A percentile compares a stretch with the other conserved stretches of the same genome.
These are phyloP conservation scores for Austroboletus novae-zelandiae DNA, from an alignment of 1,284 basidiomycete genomes.

Conservation along the genomic window DNA sequence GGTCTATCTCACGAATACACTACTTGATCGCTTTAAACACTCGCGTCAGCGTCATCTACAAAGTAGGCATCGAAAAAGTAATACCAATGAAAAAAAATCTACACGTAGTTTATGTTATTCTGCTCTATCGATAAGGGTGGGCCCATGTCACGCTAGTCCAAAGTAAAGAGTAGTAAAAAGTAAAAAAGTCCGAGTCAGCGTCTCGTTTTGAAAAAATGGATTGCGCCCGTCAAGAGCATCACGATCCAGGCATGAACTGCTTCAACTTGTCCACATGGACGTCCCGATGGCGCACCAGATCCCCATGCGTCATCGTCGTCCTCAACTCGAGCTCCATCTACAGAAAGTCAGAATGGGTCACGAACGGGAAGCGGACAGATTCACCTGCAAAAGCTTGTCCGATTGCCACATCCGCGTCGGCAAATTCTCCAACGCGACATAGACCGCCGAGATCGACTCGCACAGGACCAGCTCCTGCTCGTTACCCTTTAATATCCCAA, in stretches of 20 bases:
- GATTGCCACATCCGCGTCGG: conserved; percentile 92
- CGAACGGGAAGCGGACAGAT: neutral
- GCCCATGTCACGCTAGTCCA: no score
- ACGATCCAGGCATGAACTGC: conserved; percentile 36
- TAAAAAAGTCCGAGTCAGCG: no score
- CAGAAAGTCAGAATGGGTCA: neutral
- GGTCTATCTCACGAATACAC: no score
- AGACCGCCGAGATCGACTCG: conserved; percentile 82
- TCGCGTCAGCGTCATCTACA: no score
- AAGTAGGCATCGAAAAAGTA: no score
- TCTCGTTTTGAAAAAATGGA: no score
- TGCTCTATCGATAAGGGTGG: no score
- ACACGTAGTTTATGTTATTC: no score
- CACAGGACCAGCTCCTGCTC: conserved; percentile 81
- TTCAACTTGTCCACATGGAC: conserved; percentile 52
- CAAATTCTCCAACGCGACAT: conserved; percentile 81
- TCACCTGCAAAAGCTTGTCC: conserved; percentile 83
- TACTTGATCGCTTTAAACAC: no score
- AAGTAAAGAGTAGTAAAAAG: no score
- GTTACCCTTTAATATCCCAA: conserved; percentile 83
- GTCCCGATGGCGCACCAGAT: conserved; percentile 66
- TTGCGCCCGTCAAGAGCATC: neutral
- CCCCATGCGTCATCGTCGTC: conserved; percentile 59
- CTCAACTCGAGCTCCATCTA: conserved; percentile 73
- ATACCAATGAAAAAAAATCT: no score